These are phyloP conservation scores for Didymosphaeria variabile DNA, from an alignment of 2,329 filamentous ascomycete genomes.

Conservation along the genomic window DNA sequence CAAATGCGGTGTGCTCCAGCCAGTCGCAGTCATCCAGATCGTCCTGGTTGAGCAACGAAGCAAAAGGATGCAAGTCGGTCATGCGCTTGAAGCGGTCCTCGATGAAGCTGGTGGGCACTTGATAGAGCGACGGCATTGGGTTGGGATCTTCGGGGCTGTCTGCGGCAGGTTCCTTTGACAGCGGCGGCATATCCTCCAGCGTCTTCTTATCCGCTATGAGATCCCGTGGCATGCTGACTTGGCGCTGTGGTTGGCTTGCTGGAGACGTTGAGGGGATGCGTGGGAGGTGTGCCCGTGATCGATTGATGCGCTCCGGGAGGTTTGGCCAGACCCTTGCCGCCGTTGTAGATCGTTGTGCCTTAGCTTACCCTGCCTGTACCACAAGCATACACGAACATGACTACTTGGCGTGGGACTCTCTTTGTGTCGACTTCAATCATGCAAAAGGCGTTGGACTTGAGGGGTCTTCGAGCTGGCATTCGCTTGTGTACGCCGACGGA, in stretches of 20 bases:
- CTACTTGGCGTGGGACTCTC: not conserved
- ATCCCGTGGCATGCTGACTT: slow-evolving; percentile 54
- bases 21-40: slow-evolving; percentile 70
- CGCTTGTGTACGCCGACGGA: not conserved
- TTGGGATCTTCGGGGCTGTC: slow-evolving; percentile 28
- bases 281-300: slow-evolving; percentile 14
- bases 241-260: slow-evolving; percentile 8
- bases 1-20: slow-evolving; percentile 67
- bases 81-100: slow-evolving; percentile 43
- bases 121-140: slow-evolving; percentile 32
- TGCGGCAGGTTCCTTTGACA: slow-evolving; percentile 43
- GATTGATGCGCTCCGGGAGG: not conserved
- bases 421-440: not conserved
- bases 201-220: slow-evolving; percentile 49
- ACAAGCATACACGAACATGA: slow-evolving; percentile 2
- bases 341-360: slow-evolving; percentile 11
- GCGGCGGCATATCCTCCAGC: slow-evolving; percentile 47
- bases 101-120: slow-evolving; percentile 29
- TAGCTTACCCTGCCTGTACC: slow-evolving; percentile 2
- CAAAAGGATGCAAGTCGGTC: slow-evolving; percentile 74
- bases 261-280: not conserved
- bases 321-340: slow-evolving; percentile 12
- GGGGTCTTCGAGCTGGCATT: no score
- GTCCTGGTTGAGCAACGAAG: slow-evolving; percentile 74
- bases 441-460: no score